Base-by-base conservation (phyloP, 352 stramenopile species). In the Pythium vanterpoolii region DNA sequence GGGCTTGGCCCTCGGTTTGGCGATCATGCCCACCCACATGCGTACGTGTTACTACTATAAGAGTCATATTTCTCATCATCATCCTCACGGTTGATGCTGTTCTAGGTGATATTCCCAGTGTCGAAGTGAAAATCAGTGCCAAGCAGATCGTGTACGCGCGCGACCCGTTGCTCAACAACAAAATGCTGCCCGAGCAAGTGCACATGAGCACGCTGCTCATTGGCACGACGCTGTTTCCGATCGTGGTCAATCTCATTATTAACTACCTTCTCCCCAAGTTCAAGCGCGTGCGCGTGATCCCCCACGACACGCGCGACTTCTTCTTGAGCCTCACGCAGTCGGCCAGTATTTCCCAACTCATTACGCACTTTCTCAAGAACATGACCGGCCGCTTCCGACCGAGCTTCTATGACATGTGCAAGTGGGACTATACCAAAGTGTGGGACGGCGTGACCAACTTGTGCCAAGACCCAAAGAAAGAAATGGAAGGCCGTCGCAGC, bases 391-490 rank as follows among this genome's bases (percentile, higher is more conserved):
- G 83, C 24, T 89, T 92, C 50, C 78, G 83, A 13, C 83, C 83
- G 31, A 82, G 75, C 59, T 92, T 89, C 60, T 87, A 86, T 61
- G 73, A 84, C 47, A 89, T 90, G 76, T 90, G 83, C 48, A 72
- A 73, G 36, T 92, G 83, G 83, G 64, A 89, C 48, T 78, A 72
- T 47, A 60, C 73, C 47, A 60, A 83, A 19, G 65, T 87, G 21
- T 92, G 83, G 83, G 80, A 92, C 61, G 80, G 83, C 50, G 57
- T 72, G 30, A 72, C 64, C 10, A 81, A 92, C 56, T 48, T 90
- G 40, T 92, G 83, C 67, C 74, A 68, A 23, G 48, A 74, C 42
- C 16, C 26, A 1, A 65, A 68, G 24, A 69, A 72, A 6, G 83
- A 92, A 55, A 73, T 79, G 48, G 78, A 92, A 64, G 82, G 52